Conservation (phyloP, 257 asterid species). For the Salvia rosmarinus region DNA sequence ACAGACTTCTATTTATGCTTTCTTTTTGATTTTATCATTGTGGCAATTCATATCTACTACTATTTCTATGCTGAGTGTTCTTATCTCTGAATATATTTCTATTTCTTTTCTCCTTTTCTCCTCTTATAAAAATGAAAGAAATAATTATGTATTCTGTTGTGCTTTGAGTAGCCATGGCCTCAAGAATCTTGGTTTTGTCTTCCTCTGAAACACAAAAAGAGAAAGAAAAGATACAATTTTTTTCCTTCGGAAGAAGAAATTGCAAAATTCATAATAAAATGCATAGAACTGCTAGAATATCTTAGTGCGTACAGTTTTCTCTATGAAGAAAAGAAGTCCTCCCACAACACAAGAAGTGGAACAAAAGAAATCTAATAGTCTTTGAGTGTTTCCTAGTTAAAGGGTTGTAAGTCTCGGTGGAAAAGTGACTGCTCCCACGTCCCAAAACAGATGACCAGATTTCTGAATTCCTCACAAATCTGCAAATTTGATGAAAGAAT, state of each 20-base stretch:
- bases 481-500: slow-evolving; percentile 1
- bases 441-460: not conserved
- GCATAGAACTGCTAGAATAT: not conserved
- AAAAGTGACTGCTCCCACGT: not conserved
- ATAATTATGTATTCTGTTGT: not conserved
- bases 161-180: not conserved
- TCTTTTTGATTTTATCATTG: not conserved
- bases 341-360: too few species aligned
- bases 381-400: not conserved
- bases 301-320: not conserved
- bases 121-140: not conserved
- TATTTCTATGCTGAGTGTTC: not conserved
- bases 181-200: not conserved
- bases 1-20: not conserved
- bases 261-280: not conserved
- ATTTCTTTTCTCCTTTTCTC: not conserved
- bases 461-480: not conserved
- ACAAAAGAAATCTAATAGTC: too few species aligned
- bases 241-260: not conserved
- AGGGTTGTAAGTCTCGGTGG: not conserved
- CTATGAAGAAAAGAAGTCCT: too few species aligned
- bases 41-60: not conserved
- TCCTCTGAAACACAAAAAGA: not conserved
- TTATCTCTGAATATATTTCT: not conserved
- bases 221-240: not conserved